phyloP scores from a whole-genome alignment of 352 stramenopile species.

The Phytophthora lateralis region DNA sequence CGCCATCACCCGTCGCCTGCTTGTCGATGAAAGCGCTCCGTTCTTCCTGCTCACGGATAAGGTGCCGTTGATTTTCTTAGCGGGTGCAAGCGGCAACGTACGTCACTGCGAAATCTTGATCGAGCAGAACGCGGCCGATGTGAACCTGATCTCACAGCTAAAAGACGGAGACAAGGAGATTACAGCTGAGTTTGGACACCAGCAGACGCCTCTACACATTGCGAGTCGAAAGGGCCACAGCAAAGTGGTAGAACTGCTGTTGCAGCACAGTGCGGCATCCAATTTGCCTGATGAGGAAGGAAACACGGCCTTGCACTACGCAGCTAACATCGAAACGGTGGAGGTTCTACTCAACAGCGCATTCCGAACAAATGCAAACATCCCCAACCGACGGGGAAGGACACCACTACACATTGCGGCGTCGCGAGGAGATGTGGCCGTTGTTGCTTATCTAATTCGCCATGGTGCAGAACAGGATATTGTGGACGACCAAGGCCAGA shows the following conservation, averaged over 20 bases:
- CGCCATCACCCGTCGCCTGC: constrained; percentile 70
- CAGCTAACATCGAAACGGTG: constrained; percentile 67
- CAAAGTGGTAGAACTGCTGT: constrained; percentile 61
- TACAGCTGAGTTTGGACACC: constrained; percentile 63
- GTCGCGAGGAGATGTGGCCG: constrained; percentile 68
- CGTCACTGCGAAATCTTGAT: constrained; percentile 81
- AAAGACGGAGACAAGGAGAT: constrained; percentile 85
- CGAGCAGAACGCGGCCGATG: constrained; percentile 53
- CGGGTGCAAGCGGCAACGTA: constrained; percentile 69
- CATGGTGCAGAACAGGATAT: constrained; percentile 74
- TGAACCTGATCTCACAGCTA: constrained; percentile 81
- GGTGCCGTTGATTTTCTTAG: constrained; percentile 77
- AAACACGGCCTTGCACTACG: constrained; percentile 80
- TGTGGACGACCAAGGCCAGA: constrained; percentile 86
- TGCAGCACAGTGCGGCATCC: constrained; percentile 67
- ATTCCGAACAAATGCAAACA: constrained; percentile 81
- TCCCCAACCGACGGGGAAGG: constrained; percentile 74
- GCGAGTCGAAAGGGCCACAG: constrained; percentile 74
- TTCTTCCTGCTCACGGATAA: constrained; percentile 83
- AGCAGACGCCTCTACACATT: constrained; percentile 80
- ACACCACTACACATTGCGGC: constrained; percentile 80
- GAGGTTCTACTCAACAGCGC: constrained; percentile 61
- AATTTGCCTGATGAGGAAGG: constrained; percentile 83
- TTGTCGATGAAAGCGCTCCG: constrained; percentile 71
- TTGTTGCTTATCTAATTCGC: constrained; percentile 76